These are phyloP conservation scores for Heracleum sosnowskyi DNA, from an alignment of 129 eudicot species.

Conservation along the genomic window DNA sequence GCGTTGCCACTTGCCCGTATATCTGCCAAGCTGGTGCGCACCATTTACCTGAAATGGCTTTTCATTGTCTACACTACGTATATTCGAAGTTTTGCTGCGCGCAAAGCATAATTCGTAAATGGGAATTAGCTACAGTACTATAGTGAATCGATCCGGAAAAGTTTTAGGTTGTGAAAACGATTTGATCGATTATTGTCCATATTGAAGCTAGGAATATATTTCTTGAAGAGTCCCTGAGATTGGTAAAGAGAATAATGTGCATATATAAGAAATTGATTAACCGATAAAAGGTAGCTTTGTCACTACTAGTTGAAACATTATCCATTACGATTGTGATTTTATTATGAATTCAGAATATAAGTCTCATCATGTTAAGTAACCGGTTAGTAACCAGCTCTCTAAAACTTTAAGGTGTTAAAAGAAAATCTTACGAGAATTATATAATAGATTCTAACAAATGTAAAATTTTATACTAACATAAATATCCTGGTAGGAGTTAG, in stretches of 20 bases:
- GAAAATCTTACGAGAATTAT: too few relatives aligned
- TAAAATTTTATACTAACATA: too few relatives aligned
- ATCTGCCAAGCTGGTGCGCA: background rate
- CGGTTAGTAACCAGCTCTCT: too few relatives aligned
- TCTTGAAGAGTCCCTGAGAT: background rate
- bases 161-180: background rate
- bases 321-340: background rate
- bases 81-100: background rate
- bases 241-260: background rate
- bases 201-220: background rate
- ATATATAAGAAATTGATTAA: background rate
- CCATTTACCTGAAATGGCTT: background rate
- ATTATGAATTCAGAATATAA: background rate
- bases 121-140: background rate
- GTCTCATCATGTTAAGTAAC: too few relatives aligned
- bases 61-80: background rate
- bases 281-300: background rate
- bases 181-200: background rate
- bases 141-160: background rate
- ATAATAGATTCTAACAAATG: too few relatives aligned
- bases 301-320: background rate
- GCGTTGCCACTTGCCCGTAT: background rate
- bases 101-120: background rate
- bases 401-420: too few relatives aligned
- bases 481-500: too few relatives aligned